phyloP scores from a whole-genome alignment of 2,329 filamentous ascomycete species.

The Didymella pomorum region DNA sequence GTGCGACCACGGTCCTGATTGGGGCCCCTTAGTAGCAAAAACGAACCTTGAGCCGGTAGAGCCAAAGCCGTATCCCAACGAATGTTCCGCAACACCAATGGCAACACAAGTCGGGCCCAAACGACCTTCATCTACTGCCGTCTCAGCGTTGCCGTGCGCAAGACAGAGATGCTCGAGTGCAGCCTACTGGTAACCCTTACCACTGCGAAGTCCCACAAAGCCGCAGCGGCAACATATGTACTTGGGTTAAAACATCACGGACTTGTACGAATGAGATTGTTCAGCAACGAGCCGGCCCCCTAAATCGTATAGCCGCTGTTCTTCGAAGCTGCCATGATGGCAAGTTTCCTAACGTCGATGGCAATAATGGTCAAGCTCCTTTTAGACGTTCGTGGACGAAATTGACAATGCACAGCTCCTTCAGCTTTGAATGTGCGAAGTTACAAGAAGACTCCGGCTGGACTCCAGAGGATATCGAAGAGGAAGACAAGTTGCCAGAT shows the following conservation, averaged over 20 bases:
- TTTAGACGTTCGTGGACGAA: neutral
- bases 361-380: neutral
- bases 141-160: neutral
- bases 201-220: slow-evolving; percentile 8
- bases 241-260: slow-evolving; percentile 7
- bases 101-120: neutral
- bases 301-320: slow-evolving; percentile 8
- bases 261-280: slow-evolving; percentile 4
- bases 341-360: neutral
- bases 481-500: neutral
- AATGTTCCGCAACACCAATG: neutral
- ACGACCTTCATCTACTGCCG: neutral
- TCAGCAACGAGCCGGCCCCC: neutral
- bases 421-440: slow-evolving; percentile 5
- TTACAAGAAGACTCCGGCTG: neutral
- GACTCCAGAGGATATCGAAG: neutral
- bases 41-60: neutral
- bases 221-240: neutral
- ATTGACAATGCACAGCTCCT: neutral
- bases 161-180: neutral
- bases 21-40: neutral
- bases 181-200: slow-evolving; percentile 8
- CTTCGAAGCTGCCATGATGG: slow-evolving; percentile 1
- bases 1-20: too few species aligned
- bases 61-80: neutral